Evolutionary conservation across 768 basidiomycete species (phyloP), one percentile per base, ranked within the genome.

Genomic region (Dioszegia aurantiaca): DNA sequence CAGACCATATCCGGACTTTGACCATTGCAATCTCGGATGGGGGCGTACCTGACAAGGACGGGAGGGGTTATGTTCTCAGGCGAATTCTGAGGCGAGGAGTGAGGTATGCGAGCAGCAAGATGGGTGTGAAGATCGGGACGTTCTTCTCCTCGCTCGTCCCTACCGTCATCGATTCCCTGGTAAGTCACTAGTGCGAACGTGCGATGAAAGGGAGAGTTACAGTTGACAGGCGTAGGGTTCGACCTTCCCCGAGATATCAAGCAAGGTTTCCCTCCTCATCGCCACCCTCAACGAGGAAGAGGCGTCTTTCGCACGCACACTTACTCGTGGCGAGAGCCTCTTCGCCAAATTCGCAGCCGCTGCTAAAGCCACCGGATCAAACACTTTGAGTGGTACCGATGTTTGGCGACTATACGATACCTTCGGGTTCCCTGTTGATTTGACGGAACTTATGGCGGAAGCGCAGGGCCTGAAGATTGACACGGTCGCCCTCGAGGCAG

Each of bases 241-340:
- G 49, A 83, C 86, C 56, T 99, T 95, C 82, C 95, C 95, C 1
- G 95, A 98, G 78, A 86, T 98, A 64, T 87, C 83, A 19, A 90
- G 85, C 73, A 87, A 84, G 67, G 80, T 83, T 27, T 83, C 82
- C 10, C 90, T 90, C 63, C 85, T 97, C 71, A 91, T 91, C 73
- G 90, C 94, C 75, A 91, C 98, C 61, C 82, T 98, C n/a, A 87
- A 98, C 71, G 95, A 98, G 70, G 95, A 99, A 77, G 95, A 99
- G 73, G 88, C 89, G 64, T 95, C 93, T 0, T 98, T 99, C 75
- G 89, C 93, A 5, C 84, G 91, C n/a, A 98, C 95, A 8, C 83
- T 99, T 28, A 92, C 94, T 76, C 86, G 95, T 27, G 95, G 95
- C 30, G 95, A 99, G 80, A 90, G 86, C 71, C 82, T 98, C 5